Evolutionary conservation across 257 asterid species (phyloP).

Genomic region (Lycium barbarum): DNA sequence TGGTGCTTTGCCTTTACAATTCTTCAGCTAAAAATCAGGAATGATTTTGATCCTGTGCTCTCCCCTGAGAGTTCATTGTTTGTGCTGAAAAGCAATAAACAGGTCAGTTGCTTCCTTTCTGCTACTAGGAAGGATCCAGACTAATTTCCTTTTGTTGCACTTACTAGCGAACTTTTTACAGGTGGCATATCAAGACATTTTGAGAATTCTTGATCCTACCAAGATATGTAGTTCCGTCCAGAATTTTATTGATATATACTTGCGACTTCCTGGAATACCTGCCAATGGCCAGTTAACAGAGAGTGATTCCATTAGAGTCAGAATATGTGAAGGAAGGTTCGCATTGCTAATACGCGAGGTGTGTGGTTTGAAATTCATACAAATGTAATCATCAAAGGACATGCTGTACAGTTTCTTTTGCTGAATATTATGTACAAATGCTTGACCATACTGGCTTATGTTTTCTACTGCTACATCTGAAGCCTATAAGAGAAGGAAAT

Average conservation of each 20-base stretch:
- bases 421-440: constrained; percentile 17
- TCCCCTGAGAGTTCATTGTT: constrained; percentile 98
- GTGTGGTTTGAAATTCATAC: constrained; percentile 35
- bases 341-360: constrained; percentile 97
- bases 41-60: constrained; percentile 98
- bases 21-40: constrained; percentile 95
- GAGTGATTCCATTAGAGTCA: constrained; percentile 89
- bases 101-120: constrained; percentile 56
- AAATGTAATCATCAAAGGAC: neutral
- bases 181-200: constrained; percentile 94
- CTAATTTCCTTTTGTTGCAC: neutral
- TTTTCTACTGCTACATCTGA: constrained; percentile 35
- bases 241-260: constrained; percentile 84
- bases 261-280: constrained; percentile 77
- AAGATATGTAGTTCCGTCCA: constrained; percentile 97
- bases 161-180: constrained; percentile 38
- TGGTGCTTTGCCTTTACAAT: constrained; percentile 25
- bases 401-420: constrained; percentile 26
- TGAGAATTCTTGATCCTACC: constrained; percentile 85
- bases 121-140: constrained; percentile 29
- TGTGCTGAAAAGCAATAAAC: constrained; percentile 87
- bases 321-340: constrained; percentile 97
- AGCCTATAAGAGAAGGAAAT: constrained; percentile 97
- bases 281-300: constrained; percentile 85
- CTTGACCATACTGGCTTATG: constrained; percentile 36